Evolutionary conservation across 345 rosid species (phyloP), one percentile per base, ranked within the genome.

Genomic region (Clarkia xantiana): DNA sequence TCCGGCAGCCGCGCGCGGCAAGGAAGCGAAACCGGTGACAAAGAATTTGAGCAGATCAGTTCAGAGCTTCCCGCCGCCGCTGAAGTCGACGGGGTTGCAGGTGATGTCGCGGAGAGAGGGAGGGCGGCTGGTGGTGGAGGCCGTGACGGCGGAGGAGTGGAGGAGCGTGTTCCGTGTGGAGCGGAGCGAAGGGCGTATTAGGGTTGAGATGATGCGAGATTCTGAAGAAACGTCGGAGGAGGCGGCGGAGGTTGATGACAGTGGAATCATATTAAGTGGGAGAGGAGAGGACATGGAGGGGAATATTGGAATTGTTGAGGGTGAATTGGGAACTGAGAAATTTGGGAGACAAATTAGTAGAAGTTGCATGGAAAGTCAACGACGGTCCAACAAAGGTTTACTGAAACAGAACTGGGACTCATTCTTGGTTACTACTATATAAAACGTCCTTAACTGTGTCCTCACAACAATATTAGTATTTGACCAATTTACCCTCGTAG

Each of bases 21-120:
- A 53, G 56, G 14, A 19, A 20, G 8, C 36, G 2, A 1, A 11
- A 9, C 14, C 41, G 15, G 14, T 4, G 14, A 46, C 14, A 42
- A 58, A 42, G 34, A 55, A 50, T 29, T 17, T 18, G 40, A 55
- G 40, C 56, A 74, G 59, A n/a, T n/a, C n/a, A 40, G 47, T 45
- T 53, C 54, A 34, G 44, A 57, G 71, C 38, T 83, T 76, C 61
- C 98, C 96, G 3, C 98, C 98, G n/a, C 93, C 96, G 2, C 49
- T 91, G 62, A 83, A 72, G 13, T 78, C 81, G 18, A 54, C 43
- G 29, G 57, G 74, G 0, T 68, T 91, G 44, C 73, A 52, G 44
- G 60, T 82, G 23, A 66, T 70, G 65, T 59, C 87, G 50, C 72
- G 52, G 46, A 60, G 83, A 14, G 89, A 75, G 22, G 80, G 68